Percentiles rank a stretch among this genome's conserved stretches.
phyloP scores from a whole-genome alignment of 805 yeast genomes.

The Pichia deserticola region DNA sequence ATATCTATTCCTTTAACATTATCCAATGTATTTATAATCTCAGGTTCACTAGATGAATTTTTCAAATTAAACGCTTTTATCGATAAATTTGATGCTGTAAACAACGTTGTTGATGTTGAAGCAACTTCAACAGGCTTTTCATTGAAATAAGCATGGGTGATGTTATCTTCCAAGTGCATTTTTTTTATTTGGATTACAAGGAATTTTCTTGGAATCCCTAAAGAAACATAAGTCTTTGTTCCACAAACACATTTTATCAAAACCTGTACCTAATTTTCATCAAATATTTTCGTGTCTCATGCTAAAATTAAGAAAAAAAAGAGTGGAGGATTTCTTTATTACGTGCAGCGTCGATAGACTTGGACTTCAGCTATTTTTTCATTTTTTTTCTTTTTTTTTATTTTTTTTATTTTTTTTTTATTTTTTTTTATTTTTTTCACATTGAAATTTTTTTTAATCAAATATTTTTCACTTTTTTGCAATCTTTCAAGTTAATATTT shows the following conservation, averaged over 20 bases:
- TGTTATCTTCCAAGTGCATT: slow-evolving; percentile 21
- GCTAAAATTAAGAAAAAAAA: not conserved
- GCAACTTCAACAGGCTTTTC: slow-evolving; percentile 18
- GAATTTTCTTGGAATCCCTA: too few species aligned
- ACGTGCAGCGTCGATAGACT: not conserved
- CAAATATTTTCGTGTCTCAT: not conserved
- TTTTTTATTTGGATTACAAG: not conserved
- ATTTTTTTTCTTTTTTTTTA: not conserved
- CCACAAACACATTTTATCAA: too few species aligned
- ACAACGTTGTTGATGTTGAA: slow-evolving; percentile 27
- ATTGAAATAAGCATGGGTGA: slow-evolving; percentile 26
- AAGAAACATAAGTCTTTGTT: too few species aligned
- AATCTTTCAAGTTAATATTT: too few species aligned
- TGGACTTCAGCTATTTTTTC: too few species aligned
- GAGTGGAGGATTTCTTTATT: not conserved
- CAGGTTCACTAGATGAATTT: slow-evolving; percentile 53
- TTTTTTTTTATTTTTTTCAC: not conserved
- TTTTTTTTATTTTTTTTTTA: not conserved
- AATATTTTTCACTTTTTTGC: too few species aligned
- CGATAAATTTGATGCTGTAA: slow-evolving; percentile 49
- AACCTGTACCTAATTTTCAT: too few species aligned
- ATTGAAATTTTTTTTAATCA: not conserved
- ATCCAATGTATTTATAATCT: slow-evolving; percentile 43
- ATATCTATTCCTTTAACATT: slow-evolving; percentile 37
- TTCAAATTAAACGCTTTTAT: slow-evolving; percentile 43